A percentile compares a stretch with the other conserved stretches of the same genome.
Evolutionary conservation across 2,329 filamentous ascomycete species (phyloP).

Genomic region (Alternaria gansuensis): DNA sequence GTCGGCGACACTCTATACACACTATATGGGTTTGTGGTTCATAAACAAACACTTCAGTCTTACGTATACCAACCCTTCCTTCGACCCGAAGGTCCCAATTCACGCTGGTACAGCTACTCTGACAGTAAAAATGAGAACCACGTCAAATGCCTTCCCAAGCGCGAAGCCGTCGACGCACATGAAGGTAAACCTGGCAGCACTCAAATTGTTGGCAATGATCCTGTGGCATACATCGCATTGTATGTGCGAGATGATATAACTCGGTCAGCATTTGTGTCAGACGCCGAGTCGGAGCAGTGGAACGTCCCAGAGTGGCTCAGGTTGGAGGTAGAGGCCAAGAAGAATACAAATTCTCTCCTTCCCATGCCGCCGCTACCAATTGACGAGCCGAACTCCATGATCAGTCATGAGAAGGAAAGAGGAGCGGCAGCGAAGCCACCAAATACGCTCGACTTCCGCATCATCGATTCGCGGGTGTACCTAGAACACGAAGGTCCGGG

Average conservation of each 20-base stretch:
- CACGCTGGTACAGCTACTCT: conserved; percentile 68
- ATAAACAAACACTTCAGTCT: conserved; percentile 66
- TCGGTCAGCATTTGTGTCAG: conserved; percentile 49
- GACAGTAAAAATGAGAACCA: conserved; percentile 63
- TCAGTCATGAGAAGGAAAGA: conserved; percentile 15
- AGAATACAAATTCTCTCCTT: conserved; percentile 23
- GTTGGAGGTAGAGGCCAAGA: conserved; percentile 41
- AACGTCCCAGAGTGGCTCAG: conserved; percentile 55
- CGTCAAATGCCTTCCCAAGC: conserved; percentile 65
- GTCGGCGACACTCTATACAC: conserved; percentile 61
- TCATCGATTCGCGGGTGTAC: conserved; percentile 50
- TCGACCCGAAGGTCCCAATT: conserved; percentile 64
- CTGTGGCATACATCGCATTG: conserved; percentile 64
- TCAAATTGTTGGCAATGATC: conserved; percentile 55
- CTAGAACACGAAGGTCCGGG: conserved; percentile 51
- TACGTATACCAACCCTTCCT: conserved; percentile 68
- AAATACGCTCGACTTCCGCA: conserved; percentile 38
- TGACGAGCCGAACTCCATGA: conserved; percentile 14
- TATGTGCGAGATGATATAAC: conserved; percentile 64
- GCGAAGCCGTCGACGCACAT: conserved; percentile 62
- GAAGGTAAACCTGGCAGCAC: conserved; percentile 57
- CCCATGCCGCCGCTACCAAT: conserved; percentile 23
- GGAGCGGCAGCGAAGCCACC: conserved; percentile 8
- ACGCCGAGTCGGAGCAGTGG: conserved; percentile 59
- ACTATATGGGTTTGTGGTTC: conserved; percentile 68